Evolutionary conservation across 805 yeast genomes (phyloP), one percentile per base, ranked within the genome.

Genomic region (Myxozyma nipponensis): DNA sequence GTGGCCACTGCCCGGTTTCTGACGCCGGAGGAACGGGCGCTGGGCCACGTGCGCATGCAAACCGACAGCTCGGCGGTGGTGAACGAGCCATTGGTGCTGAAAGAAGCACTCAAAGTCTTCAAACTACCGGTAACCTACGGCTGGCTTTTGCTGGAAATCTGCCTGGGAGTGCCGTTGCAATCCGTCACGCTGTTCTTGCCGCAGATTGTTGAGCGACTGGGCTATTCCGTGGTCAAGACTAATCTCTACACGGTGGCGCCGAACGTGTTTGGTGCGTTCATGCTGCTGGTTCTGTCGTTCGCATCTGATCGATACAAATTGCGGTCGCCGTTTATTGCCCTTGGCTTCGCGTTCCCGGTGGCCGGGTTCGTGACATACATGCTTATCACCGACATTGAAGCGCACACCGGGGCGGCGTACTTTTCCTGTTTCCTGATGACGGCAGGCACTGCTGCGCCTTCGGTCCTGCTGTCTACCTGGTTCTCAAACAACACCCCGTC

Each of bases 141-240:
- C 9, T 75, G 78, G 78, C 62, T 75, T 66, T 61, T 73, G 23
- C 65, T 66, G 34, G 78, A 75, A 64, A 62, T 75, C 40, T 64
- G 70, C 37, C 69, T 75, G 41, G 79, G 78, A 47, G 79, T 75
- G 22, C 79, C 79, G 1, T 62, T 75, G 30, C 73, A 72, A 52
- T 73, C 60, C 6, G 56, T 52, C 18, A 39, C 51, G n/a, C 45
- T 57, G 15, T 64, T 62, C 43, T 49, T 75, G 54, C 78, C 79
- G 2, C 79, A 74, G 69, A 80, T 81, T 59, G 79, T 81, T 56
- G 71, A 67, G 40, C 66, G 73, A 46, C 68, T 81, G 70, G 84
- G 84, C 18, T 73, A 81, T 70, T 78, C 86, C 2, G 82, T 84
- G 5, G 82, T 77, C 59, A 71, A 74, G 48, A 89, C 91, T 10